Percentiles rank a stretch among this genome's conserved stretches.
Conservation (phyloP, 2,329 filamentous ascomycete species). For the Aspergillus fumigatus region DNA sequence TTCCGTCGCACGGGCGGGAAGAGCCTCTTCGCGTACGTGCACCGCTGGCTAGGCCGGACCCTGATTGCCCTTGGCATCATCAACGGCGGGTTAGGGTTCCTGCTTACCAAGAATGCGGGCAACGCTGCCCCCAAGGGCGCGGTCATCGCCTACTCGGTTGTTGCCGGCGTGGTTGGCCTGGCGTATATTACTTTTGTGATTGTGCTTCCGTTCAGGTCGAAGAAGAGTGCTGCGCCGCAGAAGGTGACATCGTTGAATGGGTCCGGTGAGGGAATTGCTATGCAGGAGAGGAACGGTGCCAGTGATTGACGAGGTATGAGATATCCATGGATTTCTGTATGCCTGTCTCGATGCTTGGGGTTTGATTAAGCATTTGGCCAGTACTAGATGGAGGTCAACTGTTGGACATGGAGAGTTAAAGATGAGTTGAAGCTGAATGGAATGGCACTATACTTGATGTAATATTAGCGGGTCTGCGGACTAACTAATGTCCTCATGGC, state of each 20-base stretch:
- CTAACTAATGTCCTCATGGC: neutral
- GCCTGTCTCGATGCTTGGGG: neutral
- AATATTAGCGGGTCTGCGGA: too few species aligned
- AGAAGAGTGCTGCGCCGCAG: neutral
- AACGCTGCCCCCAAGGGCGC: constrained; percentile 27
- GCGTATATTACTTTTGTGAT: constrained; percentile 31
- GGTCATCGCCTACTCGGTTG: constrained; percentile 47
- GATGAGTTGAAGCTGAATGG: neutral
- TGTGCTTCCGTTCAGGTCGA: neutral
- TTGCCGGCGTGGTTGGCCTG: constrained; percentile 46
- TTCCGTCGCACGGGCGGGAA: constrained; percentile 46
- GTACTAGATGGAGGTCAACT: neutral
- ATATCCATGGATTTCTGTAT: neutral
- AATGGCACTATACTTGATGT: too few species aligned
- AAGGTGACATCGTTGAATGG: neutral
- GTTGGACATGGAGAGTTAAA: neutral
- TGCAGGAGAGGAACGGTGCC: neutral
- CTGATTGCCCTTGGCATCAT: constrained; percentile 51
- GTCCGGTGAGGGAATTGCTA: neutral
- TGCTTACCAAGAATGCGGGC: constrained; percentile 40
- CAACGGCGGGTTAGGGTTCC: constrained; percentile 54
- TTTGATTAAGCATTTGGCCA: neutral
- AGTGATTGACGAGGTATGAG: neutral
- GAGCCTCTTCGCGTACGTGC: constrained; percentile 45
- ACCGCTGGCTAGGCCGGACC: constrained; percentile 53